phyloP scores from a whole-genome alignment of 2,329 filamentous ascomycete species.

The Cercospora nicotianae region DNA sequence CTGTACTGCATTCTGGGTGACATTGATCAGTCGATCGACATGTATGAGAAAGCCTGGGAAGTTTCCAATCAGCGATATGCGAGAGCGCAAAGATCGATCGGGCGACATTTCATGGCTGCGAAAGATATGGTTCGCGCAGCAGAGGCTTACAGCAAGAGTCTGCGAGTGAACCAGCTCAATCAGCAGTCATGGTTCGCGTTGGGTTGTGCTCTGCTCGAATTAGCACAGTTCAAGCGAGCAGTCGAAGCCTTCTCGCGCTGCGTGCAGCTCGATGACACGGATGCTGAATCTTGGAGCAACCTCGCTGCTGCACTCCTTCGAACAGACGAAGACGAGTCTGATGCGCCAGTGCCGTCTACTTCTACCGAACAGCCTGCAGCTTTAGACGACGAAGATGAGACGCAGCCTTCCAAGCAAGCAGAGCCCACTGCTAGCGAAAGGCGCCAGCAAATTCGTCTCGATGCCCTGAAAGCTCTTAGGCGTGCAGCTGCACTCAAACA shows the following conservation, averaged over 20 bases:
- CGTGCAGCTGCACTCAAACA: constrained; percentile 79
- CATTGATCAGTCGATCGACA: constrained; percentile 68
- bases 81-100: constrained; percentile 83
- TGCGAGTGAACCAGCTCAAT: constrained; percentile 77
- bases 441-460: constrained; percentile 64
- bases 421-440: constrained; percentile 11
- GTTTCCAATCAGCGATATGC: constrained; percentile 79
- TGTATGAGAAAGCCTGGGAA: constrained; percentile 86
- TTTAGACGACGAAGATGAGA: constrained; percentile 38
- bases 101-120: constrained; percentile 69
- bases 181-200: constrained; percentile 84
- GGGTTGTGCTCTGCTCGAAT: constrained; percentile 80
- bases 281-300: constrained; percentile 94
- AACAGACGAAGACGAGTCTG: constrained; percentile 27
- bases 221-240: constrained; percentile 74
- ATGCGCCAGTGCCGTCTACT: not conserved
- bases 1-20: constrained; percentile 94
- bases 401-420: constrained; percentile 19
- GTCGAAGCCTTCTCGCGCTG: constrained; percentile 79
- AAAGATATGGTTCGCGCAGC: constrained; percentile 69
- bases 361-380: constrained; percentile 19
- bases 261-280: constrained; percentile 81
- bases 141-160: constrained; percentile 74
- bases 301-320: constrained; percentile 75
- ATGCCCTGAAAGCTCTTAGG: constrained; percentile 82